Conservation (phyloP, 169 alveolate genomes). For the Eimeria acervulina region DNA sequence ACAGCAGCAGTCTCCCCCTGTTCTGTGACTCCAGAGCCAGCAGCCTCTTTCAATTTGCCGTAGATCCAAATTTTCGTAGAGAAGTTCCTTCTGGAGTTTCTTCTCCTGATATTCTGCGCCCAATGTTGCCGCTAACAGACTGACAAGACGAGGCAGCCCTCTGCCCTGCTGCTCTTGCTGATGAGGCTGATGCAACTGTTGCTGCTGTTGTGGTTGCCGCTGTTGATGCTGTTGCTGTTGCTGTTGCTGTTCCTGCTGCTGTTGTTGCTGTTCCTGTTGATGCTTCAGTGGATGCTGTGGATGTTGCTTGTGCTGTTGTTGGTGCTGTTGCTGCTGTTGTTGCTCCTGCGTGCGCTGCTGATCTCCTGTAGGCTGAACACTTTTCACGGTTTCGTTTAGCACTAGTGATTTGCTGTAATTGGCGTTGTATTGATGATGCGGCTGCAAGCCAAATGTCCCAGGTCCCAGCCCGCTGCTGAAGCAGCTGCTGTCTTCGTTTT, state of each 20-base stretch:
- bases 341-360: not conserved
- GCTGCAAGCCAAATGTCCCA: too few species aligned
- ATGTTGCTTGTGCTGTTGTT: not conserved
- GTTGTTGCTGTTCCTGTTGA: not conserved
- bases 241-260: not conserved
- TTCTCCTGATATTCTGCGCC: not conserved
- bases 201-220: conserved; percentile 25
- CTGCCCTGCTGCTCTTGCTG: not conserved
- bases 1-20: too few species aligned
- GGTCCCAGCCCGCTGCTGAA: too few species aligned
- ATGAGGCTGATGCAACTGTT: not conserved
- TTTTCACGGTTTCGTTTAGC: too few species aligned
- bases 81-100: not conserved
- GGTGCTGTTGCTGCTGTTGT: not conserved
- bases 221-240: not conserved
- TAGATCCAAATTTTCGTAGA: too few species aligned
- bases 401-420: not conserved
- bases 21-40: too few species aligned
- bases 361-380: not conserved
- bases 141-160: not conserved
- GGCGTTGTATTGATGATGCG: not conserved
- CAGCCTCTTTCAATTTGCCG: too few species aligned
- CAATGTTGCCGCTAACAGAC: not conserved
- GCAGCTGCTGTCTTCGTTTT: not conserved
- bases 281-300: not conserved